These are phyloP conservation scores for Penicillium frequentans DNA, from an alignment of 2,329 filamentous ascomycete species.

Conservation along the genomic window DNA sequence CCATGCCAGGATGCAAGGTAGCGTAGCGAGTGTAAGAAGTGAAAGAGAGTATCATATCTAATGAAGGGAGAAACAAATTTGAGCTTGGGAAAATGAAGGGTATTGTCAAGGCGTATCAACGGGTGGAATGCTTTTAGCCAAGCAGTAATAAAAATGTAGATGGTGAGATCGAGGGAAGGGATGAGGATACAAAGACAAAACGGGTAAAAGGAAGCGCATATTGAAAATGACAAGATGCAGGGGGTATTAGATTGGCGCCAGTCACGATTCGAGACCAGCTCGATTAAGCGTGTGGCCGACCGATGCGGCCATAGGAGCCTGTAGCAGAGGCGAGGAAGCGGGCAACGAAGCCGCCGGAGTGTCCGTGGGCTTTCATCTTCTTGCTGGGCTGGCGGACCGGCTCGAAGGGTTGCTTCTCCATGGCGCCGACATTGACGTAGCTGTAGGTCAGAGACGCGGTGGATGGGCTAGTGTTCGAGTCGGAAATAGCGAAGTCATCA, in stretches of 20 bases:
- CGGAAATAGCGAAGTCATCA: conserved; percentile 37
- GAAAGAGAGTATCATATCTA: background rate
- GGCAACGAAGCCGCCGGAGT: conserved; percentile 39
- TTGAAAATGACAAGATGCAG: background rate
- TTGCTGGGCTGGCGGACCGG: conserved; percentile 38
- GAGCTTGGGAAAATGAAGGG: background rate
- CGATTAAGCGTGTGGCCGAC: conserved; percentile 30
- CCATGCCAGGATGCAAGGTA: background rate
- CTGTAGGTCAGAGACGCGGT: conserved; percentile 32
- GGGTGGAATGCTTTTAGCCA: background rate
- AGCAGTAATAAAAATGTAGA: background rate
- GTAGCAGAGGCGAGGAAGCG: conserved; percentile 45
- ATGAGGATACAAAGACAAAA: background rate
- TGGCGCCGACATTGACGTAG: conserved; percentile 35
- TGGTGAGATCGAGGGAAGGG: background rate
- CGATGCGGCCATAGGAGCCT: conserved; percentile 39
- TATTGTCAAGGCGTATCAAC: background rate
- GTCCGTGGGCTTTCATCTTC: conserved; percentile 38
- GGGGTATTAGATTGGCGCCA: background rate
- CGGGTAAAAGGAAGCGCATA: background rate
- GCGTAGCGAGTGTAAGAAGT: background rate
- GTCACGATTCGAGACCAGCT: conserved; percentile 22
- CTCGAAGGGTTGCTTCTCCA: conserved; percentile 33
- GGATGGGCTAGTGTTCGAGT: conserved; percentile 34
- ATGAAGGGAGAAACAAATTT: background rate